phyloP scores from a whole-genome alignment of 805 yeast species.

The Torulaspora maleeae region DNA sequence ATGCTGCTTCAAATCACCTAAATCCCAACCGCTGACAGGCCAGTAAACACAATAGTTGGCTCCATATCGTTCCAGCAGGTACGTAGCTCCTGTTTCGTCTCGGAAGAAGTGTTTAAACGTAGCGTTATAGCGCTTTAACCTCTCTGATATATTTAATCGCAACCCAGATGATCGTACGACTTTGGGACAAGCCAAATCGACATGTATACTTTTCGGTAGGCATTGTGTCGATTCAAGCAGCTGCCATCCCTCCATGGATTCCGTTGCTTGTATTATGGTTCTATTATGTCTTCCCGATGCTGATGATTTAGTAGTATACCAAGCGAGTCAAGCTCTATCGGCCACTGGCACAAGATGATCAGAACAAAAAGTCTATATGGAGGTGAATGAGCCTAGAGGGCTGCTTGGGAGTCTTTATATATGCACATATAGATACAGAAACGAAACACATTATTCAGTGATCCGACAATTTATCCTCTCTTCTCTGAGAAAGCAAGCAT shows the following conservation, averaged over 20 bases:
- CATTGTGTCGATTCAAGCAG: conserved; percentile 6
- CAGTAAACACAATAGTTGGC: conserved; percentile 20
- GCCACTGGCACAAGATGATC: background rate
- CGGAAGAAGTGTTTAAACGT: conserved; percentile 9
- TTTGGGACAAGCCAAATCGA: conserved; percentile 7
- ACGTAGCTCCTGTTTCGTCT: background rate
- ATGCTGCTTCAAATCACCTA: conserved; percentile 5
- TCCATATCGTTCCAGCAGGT: conserved; percentile 24
- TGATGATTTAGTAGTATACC: background rate
- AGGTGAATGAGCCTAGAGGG: background rate
- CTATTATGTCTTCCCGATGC: background rate
- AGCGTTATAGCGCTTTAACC: background rate
- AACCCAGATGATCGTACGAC: conserved; percentile 6
- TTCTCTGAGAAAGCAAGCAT: no score
- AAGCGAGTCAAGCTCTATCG: background rate
- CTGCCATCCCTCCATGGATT: conserved; percentile 14
- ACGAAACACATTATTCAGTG: no score
- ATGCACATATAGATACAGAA: background rate
- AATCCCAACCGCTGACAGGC: conserved; percentile 6
- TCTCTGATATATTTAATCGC: conserved; percentile 5
- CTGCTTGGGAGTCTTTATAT: background rate
- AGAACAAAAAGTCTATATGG: background rate
- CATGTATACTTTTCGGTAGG: conserved; percentile 11
- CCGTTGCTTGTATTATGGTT: background rate
- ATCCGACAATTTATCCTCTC: no score